A percentile compares a stretch with the other conserved stretches of the same genome.
These are phyloP conservation scores for Ensete ventricosum DNA, from an alignment of 176 grass and related monocot genomes.

Conservation along the genomic window DNA sequence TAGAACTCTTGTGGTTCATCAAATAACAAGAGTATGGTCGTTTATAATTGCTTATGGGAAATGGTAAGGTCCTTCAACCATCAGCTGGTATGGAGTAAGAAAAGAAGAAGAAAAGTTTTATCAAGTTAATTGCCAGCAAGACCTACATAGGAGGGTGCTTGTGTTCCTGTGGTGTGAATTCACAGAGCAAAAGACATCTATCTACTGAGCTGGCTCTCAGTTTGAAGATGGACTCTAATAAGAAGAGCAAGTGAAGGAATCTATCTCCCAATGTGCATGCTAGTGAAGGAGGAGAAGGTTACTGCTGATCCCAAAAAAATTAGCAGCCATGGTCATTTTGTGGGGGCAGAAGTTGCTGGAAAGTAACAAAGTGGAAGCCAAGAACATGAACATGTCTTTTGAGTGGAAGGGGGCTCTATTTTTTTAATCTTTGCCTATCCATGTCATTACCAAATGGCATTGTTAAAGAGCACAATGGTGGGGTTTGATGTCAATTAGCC, in stretches of 20 bases:
- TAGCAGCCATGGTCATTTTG: constrained; percentile 38
- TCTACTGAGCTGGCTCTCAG: not conserved
- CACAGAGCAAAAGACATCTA: constrained; percentile 2
- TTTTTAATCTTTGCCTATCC: not conserved
- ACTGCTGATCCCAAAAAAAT: constrained; percentile 41
- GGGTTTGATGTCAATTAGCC: constrained; percentile 21
- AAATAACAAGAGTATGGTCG: no score
- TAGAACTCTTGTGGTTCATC: no score
- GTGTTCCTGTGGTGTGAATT: not conserved
- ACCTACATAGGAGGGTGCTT: no score
- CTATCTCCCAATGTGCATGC: constrained; percentile 55
- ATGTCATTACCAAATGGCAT: constrained; percentile 8
- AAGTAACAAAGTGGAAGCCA: constrained; percentile 42
- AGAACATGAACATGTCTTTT: constrained; percentile 59
- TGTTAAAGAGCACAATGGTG: constrained; percentile 26
- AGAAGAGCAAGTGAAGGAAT: constrained; percentile 47
- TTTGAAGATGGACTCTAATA: constrained; percentile 21
- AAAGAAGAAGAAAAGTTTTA: no score
- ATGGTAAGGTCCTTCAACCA: no score
- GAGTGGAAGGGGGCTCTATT: constrained; percentile 36
- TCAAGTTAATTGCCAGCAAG: no score
- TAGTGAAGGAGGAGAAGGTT: constrained; percentile 36
- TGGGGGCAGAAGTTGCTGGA: constrained; percentile 38
- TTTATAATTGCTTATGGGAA: no score
- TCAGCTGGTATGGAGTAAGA: no score